Conservation (phyloP, 768 basidiomycete genomes). For the Agaricus bisporus region DNA sequence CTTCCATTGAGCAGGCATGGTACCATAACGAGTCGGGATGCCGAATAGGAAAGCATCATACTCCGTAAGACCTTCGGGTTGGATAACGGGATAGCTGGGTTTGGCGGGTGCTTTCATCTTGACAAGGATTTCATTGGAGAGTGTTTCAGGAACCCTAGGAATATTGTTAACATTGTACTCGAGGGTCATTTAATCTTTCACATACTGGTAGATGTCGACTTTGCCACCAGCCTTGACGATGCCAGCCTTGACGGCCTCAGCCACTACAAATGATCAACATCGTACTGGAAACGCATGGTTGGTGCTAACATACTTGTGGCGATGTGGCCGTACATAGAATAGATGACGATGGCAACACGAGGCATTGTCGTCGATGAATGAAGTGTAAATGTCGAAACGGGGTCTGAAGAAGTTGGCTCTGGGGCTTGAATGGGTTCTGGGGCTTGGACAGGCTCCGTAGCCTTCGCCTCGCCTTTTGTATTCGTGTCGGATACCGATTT, state of each 20-base stretch:
- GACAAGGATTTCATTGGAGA: slow-evolving; percentile 50
- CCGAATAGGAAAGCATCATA: slow-evolving; percentile 69
- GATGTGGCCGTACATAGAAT: slow-evolving; percentile 72
- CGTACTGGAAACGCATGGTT: neutral
- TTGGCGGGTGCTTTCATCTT: slow-evolving; percentile 60
- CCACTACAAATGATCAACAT: slow-evolving; percentile 38
- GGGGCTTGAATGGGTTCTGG: slow-evolving; percentile 4
- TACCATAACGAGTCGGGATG: slow-evolving; percentile 71
- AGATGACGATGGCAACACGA: slow-evolving; percentile 65
- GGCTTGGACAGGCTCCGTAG: neutral
- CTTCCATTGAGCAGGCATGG: slow-evolving; percentile 59
- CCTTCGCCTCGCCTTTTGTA: slow-evolving; percentile 22
- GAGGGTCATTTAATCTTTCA: neutral
- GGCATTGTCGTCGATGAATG: slow-evolving; percentile 27
- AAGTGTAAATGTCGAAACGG: slow-evolving; percentile 6
- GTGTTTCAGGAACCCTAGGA: slow-evolving; percentile 70
- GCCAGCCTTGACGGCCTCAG: slow-evolving; percentile 44
- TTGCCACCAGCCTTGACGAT: slow-evolving; percentile 43
- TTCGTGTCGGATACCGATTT: slow-evolving; percentile 15
- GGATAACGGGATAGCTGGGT: slow-evolving; percentile 52
- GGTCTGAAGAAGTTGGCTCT: neutral
- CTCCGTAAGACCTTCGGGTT: slow-evolving; percentile 38
- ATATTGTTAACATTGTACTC: neutral
- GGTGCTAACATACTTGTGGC: slow-evolving; percentile 41
- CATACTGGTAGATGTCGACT: slow-evolving; percentile 51